Base-by-base conservation (phyloP, 1,284 basidiomycete species). In the Sporisorium graminicola region DNA sequence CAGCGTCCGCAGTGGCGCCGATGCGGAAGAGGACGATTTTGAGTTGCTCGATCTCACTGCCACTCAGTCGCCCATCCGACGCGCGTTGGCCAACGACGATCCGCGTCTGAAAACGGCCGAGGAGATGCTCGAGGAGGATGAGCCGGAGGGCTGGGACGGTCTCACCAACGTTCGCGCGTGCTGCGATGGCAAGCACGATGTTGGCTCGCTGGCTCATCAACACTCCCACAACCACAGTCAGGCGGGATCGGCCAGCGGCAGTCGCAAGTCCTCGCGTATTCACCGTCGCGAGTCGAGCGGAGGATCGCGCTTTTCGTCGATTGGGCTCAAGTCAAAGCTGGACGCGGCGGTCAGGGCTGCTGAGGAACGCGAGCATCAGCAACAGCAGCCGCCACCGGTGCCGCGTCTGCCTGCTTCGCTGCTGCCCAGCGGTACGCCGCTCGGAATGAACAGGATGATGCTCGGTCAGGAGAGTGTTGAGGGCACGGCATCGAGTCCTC, bases 61-160 rank as follows among this genome's bases (percentile, higher is more conserved):
- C 8, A 75, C 73, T 20, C 73, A 75, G 24, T 67, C 64, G 27
- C 64, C 73, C 5, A 46, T 70, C 27, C 73, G 73, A 4, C 62
- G 63, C 10, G 72, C 55, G 13, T 43, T 74, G n/a, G 73, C 65
- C 18, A 62, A 56, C 26, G 70, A 73, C 26, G 79, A 81, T 51
- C 63, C 79, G 33, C 75, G 69, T 14, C 78, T 75, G 16, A 69
- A 80, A 70, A 83, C 80, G 29, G 81, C 83, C 1, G 83, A 85
- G 52, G 46, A 83, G 69, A 85, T 83, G 78, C 76, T 85, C 70
- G 91, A 91, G 43, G 91, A 91, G 46, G 88, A 91, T 80, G 91
- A 91, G 10, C 93, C 94, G 74, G 91, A 91, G 55, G 93, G 90
- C 2, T 99, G 91, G 84, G 95, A 98, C 81, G 96, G 95, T 0